Evolutionary conservation across 2,329 filamentous ascomycete genomes (phyloP).

Genomic region (Trichoderma atrobrunneum): DNA sequence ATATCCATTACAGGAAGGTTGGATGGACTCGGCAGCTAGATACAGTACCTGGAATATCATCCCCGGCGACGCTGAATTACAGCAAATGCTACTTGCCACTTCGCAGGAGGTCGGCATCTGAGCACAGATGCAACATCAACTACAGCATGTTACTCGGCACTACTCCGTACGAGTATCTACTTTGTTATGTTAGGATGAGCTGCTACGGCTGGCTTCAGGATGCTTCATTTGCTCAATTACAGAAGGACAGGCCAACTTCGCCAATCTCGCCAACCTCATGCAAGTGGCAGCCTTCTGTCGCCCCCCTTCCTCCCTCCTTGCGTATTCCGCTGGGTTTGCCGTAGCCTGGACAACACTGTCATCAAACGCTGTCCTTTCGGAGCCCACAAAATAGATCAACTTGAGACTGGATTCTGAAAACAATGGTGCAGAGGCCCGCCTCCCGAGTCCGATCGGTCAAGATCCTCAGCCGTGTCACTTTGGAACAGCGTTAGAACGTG

Average conservation of each 20-base stretch:
- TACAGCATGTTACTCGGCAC: neutral
- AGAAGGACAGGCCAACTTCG: neutral
- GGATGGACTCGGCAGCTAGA: neutral
- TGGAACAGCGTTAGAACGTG: neutral
- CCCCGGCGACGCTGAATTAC: neutral
- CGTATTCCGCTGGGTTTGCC: neutral
- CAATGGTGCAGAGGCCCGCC: constrained; percentile 1
- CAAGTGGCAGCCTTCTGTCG: neutral
- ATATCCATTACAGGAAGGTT: constrained; percentile 15
- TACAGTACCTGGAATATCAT: neutral
- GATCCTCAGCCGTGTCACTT: constrained; percentile 3
- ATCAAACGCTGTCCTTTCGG: neutral
- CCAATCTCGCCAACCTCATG: constrained; percentile 8
- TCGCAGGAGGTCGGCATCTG: neutral
- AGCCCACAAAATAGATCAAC: constrained; percentile 3
- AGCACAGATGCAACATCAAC: neutral
- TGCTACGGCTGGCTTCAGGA: neutral
- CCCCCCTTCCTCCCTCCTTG: neutral
- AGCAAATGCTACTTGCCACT: neutral
- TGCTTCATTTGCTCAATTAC: neutral
- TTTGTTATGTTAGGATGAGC: neutral
- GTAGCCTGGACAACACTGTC: neutral
- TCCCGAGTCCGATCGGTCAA: constrained; percentile 11
- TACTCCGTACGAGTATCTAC: neutral
- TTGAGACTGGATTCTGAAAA: neutral